Percentiles rank a stretch among this genome's conserved stretches.
These are phyloP conservation scores for Actinidia arguta DNA, from an alignment of 179 eudicot genomes.

Conservation along the genomic window DNA sequence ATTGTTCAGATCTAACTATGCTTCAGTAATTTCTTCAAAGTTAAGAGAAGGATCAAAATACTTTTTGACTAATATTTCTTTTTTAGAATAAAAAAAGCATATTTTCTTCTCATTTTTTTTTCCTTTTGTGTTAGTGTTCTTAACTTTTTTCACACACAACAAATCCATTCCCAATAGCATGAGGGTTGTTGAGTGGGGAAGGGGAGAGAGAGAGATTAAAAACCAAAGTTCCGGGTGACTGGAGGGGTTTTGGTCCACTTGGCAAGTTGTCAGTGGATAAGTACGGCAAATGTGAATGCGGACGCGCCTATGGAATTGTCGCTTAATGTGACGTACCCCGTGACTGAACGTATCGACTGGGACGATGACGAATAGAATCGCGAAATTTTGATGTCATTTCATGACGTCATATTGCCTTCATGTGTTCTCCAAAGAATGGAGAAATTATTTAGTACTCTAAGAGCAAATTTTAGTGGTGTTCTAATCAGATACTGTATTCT, in stretches of 20 bases:
- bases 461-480: too few species aligned
- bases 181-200: slow-evolving; percentile 4
- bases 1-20: background rate
- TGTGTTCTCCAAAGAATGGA: too few species aligned
- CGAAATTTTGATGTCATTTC: background rate
- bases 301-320: too few species aligned
- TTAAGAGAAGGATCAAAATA: background rate
- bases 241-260: background rate
- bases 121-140: background rate
- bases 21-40: background rate
- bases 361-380: background rate
- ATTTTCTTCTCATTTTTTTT: background rate
- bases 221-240: background rate
- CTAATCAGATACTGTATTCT: too few species aligned
- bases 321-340: too few species aligned
- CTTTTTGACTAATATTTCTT: background rate
- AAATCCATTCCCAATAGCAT: background rate
- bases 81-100: background rate
- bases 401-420: too few species aligned
- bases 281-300: too few species aligned
- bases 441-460: too few species aligned
- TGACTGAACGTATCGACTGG: background rate
- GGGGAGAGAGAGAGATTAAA: background rate
- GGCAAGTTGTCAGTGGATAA: background rate
- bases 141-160: background rate